Percentiles rank a stretch among this genome's conserved stretches.
These are phyloP conservation scores for Sarcodon aspratus DNA, from an alignment of 768 basidiomycete species.

Conservation along the genomic window DNA sequence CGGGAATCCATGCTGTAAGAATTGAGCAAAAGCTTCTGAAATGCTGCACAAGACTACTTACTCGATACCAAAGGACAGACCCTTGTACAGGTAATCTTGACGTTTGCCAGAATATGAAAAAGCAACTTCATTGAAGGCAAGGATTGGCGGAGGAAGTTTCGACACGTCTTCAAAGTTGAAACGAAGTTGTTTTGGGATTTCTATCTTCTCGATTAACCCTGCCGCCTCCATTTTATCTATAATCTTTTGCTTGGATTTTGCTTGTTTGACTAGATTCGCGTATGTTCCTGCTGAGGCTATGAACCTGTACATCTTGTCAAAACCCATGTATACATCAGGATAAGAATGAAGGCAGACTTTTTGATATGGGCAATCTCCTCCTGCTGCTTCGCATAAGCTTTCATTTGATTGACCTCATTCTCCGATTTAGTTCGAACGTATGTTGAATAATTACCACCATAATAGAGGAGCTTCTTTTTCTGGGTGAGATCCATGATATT, in stretches of 20 bases:
- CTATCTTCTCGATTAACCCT: conserved; percentile 89
- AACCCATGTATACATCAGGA: background rate
- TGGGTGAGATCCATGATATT: conserved; percentile 94
- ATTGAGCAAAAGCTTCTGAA: conserved; percentile 1
- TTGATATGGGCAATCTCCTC: conserved; percentile 98
- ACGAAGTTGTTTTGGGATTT: conserved; percentile 55
- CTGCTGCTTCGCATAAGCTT: conserved; percentile 97
- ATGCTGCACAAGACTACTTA: conserved; percentile 23
- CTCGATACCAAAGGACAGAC: conserved; percentile 97
- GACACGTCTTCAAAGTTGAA: conserved; percentile 97
- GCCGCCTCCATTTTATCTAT: conserved; percentile 99
- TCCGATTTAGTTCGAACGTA: conserved; percentile 93
- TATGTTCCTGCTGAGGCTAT: conserved; percentile 99
- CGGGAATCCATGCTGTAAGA: conserved; percentile 78
- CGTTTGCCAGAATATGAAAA: conserved; percentile 92
- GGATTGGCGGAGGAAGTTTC: conserved; percentile 92
- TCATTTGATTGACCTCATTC: conserved; percentile 99
- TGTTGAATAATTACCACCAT: conserved; percentile 94
- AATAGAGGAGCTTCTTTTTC: conserved; percentile 90
- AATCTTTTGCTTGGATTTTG: conserved; percentile 99
- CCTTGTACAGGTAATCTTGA: conserved; percentile 78
- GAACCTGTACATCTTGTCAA: conserved; percentile 40
- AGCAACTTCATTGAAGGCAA: conserved; percentile 90
- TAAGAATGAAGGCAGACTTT: conserved; percentile 43
- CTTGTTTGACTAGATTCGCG: conserved; percentile 96